A percentile compares a stretch with the other conserved stretches of the same genome.
phyloP scores from a whole-genome alignment of 2,329 filamentous ascomycete species.

The Lojkania enalia region DNA sequence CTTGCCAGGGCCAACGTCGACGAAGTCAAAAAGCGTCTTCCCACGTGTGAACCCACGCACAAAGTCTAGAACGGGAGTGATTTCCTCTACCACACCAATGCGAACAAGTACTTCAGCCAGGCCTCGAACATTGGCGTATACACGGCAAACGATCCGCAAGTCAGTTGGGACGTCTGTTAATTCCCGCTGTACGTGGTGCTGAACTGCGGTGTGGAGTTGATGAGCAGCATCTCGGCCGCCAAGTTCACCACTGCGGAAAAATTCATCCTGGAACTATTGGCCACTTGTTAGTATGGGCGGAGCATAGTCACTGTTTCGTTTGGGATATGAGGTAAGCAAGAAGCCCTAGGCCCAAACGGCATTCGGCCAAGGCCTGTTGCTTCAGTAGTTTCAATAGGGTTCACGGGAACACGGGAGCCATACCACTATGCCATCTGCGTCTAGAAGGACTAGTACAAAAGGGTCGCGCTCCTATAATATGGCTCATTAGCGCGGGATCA shows the following conservation, averaged over 20 bases:
- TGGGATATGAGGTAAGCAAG: neutral
- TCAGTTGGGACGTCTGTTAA: constrained; percentile 45
- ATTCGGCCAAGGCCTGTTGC: too few relatives aligned
- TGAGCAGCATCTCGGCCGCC: constrained; percentile 59
- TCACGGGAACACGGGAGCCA: neutral
- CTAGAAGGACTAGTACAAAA: constrained; percentile 58
- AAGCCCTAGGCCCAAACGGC: too few relatives aligned
- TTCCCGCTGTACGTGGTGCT: constrained; percentile 46
- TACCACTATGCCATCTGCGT: constrained; percentile 58
- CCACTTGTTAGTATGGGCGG: neutral
- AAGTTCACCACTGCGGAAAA: constrained; percentile 53
- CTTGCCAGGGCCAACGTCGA: constrained; percentile 52
- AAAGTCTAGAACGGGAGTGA: constrained; percentile 54
- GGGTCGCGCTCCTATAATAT: constrained; percentile 53
- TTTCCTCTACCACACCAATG: constrained; percentile 50
- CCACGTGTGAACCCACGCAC: constrained; percentile 59
- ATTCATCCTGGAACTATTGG: constrained; percentile 54
- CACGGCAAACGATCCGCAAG: constrained; percentile 54
- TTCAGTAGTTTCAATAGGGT: too few relatives aligned
- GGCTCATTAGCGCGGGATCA: constrained; percentile 10
- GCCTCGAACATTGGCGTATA: constrained; percentile 59
- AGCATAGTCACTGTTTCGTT: neutral
- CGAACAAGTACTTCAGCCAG: constrained; percentile 54
- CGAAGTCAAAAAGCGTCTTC: constrained; percentile 49
- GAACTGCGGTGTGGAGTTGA: constrained; percentile 50